Evolutionary conservation across 1,284 basidiomycete species (phyloP).

Genomic region (Cryptococcus jaspeensis): DNA sequence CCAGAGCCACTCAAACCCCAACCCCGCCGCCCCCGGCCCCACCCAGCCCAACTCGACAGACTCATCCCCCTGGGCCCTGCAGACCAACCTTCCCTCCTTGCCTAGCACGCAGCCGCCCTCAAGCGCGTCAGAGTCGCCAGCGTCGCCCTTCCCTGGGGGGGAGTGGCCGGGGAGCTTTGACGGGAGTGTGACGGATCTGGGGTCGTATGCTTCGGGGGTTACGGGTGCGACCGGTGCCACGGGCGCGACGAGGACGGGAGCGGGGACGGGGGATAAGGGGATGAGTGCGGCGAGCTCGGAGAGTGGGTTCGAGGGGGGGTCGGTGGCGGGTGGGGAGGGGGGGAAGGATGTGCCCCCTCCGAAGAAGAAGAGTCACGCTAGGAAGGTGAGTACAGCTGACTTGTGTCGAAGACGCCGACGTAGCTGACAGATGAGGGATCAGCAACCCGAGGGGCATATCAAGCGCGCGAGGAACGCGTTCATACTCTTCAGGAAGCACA

Average conservation of each 20-base stretch:
- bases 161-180: constrained; percentile 1
- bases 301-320: constrained; percentile 5
- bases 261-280: neutral
- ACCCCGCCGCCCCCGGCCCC: neutral
- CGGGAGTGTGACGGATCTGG: constrained; percentile 6
- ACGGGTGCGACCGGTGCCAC: neutral
- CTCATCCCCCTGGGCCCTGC: neutral
- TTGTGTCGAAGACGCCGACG: neutral
- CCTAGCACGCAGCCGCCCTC: constrained; percentile 6
- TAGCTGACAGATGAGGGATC: neutral
- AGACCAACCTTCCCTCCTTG: neutral
- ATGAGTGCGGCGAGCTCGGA: constrained; percentile 12
- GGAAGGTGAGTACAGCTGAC: constrained; percentile 26
- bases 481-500: constrained; percentile 48
- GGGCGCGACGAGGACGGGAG: neutral
- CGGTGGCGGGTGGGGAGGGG: neutral
- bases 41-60: neutral
- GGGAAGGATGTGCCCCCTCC: constrained; percentile 15
- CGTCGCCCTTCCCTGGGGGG: constrained; percentile 3
- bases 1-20: neutral
- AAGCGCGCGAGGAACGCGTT: constrained; percentile 44
- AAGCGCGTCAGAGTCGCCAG: constrained; percentile 5
- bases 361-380: constrained; percentile 40
- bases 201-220: neutral
- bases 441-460: constrained; percentile 44